Evolutionary conservation across 192 early-diverging fungal species (phyloP).

Genomic region (Linderina pennispora): DNA sequence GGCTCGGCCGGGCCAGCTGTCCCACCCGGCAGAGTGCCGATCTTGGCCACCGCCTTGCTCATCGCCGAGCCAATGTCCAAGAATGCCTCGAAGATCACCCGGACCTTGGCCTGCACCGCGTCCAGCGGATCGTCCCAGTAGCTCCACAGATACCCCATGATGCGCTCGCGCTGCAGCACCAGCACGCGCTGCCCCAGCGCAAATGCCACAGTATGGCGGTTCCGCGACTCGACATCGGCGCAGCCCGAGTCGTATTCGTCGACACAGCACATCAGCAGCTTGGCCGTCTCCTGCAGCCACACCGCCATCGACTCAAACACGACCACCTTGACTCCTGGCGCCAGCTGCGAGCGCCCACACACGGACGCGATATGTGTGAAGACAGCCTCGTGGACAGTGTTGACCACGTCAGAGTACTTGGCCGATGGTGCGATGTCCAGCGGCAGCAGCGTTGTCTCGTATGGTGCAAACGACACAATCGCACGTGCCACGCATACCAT

Average conservation of each 20-base stretch:
- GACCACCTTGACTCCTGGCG: conserved; percentile 59
- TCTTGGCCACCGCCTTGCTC: conserved; percentile 13
- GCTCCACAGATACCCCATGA: conserved; percentile 69
- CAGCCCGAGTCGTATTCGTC: too few species aligned
- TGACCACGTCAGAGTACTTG: conserved; percentile 6
- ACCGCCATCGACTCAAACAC: conserved; percentile 71
- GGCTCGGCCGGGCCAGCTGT: background rate
- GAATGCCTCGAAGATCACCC: conserved; percentile 63
- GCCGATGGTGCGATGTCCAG: conserved; percentile 16
- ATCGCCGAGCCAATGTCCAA: conserved; percentile 54
- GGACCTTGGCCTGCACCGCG: conserved; percentile 66
- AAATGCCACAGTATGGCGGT: conserved; percentile 21
- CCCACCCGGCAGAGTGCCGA: too few species aligned
- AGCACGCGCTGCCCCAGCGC: conserved; percentile 41
- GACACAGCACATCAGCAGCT: conserved; percentile 30
- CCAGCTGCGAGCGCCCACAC: conserved; percentile 56
- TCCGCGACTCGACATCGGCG: background rate
- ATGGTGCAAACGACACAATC: conserved; percentile 26
- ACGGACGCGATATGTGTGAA: conserved; percentile 58
- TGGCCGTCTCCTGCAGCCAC: conserved; percentile 59
- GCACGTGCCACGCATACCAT: conserved; percentile 46
- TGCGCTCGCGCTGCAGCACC: conserved; percentile 44
- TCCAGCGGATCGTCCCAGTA: conserved; percentile 89
- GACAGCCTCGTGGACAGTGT: conserved; percentile 52
- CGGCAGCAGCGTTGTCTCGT: conserved; percentile 21